These are phyloP conservation scores for Lactarius sp. DNA, from an alignment of 768 basidiomycete genomes.

Conservation along the genomic window DNA sequence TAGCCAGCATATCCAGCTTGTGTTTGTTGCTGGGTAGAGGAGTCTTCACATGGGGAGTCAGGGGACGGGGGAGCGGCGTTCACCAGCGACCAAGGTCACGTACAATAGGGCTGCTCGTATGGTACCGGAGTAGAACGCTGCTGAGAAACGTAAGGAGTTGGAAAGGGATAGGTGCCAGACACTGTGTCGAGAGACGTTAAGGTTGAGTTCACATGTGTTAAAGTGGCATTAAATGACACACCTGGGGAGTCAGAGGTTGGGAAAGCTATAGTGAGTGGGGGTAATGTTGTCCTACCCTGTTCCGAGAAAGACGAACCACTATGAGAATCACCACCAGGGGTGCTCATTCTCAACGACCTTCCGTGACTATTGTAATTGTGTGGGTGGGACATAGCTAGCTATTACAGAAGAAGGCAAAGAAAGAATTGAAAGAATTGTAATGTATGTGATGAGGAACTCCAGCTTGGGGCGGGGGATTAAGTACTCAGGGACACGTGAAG, in stretches of 20 bases:
- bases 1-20: slow-evolving; percentile 9
- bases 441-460: slow-evolving; percentile 18
- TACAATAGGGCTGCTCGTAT: slow-evolving; percentile 14
- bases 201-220: slow-evolving; percentile 21
- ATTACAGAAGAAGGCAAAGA: slow-evolving; percentile 26
- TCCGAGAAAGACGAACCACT: slow-evolving; percentile 22
- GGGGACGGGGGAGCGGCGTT: background rate
- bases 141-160: slow-evolving; percentile 12
- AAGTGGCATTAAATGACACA: slow-evolving; percentile 21
- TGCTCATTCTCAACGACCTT: slow-evolving; percentile 17
- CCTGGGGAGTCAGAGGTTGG: slow-evolving; percentile 24
- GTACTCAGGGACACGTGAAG: slow-evolving; percentile 10
- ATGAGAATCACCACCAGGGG: slow-evolving; percentile 21
- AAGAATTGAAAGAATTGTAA: slow-evolving; percentile 21
- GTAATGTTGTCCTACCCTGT: slow-evolving; percentile 26
- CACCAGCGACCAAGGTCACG: slow-evolving; percentile 6
- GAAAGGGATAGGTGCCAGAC: slow-evolving; percentile 12
- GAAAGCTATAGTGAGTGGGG: slow-evolving; percentile 25
- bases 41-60: slow-evolving; percentile 8
- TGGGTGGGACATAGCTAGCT: slow-evolving; percentile 24
- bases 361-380: slow-evolving; percentile 21
- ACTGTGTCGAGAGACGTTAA: slow-evolving; percentile 13
- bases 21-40: slow-evolving; percentile 12
- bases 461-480: slow-evolving; percentile 12
- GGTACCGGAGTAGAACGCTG: slow-evolving; percentile 16